Evolutionary conservation across 176 grass and related monocot genomes (phyloP).

Genomic region (Ensete glaucum): DNA sequence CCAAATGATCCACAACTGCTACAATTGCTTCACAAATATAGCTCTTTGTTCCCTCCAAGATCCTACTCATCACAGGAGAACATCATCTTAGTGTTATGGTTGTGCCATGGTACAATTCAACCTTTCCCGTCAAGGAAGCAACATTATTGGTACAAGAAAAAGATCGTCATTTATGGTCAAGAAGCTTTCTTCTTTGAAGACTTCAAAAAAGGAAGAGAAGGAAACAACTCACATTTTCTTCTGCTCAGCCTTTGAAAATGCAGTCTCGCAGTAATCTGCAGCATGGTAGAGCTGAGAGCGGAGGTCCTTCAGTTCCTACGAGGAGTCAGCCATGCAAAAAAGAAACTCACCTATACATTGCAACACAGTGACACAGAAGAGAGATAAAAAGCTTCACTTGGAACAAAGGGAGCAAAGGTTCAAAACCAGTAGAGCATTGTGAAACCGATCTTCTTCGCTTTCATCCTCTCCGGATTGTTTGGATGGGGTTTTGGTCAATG

Average conservation of each 20-base stretch:
- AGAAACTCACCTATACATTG: background rate
- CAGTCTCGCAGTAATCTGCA: conserved; percentile 60
- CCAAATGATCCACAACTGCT: conserved; percentile 77
- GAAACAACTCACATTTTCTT: conserved; percentile 42
- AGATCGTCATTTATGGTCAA: background rate
- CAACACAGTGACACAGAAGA: conserved; percentile 16
- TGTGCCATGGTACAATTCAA: background rate
- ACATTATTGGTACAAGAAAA: no score
- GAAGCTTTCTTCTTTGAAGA: background rate
- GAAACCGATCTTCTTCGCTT: conserved; percentile 24
- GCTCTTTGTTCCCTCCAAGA: conserved; percentile 63
- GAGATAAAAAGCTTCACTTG: conserved; percentile 6
- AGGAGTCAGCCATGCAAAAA: background rate
- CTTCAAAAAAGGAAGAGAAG: background rate
- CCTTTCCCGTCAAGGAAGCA: background rate
- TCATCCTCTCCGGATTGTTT: background rate
- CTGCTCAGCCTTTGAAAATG: conserved; percentile 47
- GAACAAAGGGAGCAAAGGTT: background rate
- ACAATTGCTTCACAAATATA: conserved; percentile 72
- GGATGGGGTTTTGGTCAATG: conserved; percentile 8
- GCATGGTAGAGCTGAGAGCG: conserved; percentile 54
- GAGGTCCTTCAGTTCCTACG: conserved; percentile 80
- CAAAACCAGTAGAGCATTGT: conserved; percentile 35
- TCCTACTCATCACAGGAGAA: conserved; percentile 13
- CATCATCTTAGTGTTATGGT: background rate